phyloP scores from a whole-genome alignment of 225 moss, liverwort and hornwort species.

The Pleurozium schreberi region DNA sequence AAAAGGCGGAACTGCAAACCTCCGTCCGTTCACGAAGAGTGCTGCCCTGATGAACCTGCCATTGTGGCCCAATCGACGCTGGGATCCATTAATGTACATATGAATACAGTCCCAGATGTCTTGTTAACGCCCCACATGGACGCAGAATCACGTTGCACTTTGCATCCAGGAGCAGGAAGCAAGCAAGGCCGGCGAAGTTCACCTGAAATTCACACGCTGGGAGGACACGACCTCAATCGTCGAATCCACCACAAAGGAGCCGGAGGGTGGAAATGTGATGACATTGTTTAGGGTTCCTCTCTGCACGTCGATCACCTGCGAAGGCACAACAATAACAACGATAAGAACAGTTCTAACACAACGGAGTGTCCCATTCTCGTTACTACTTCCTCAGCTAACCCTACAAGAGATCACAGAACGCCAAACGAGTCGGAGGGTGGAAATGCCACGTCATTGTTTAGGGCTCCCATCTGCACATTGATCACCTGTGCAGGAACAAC shows the following conservation, averaged over 20 bases:
- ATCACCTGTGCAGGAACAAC: not conserved
- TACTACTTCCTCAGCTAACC: not conserved
- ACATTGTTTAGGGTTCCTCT: constrained; percentile 60
- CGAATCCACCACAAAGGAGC: constrained; percentile 67
- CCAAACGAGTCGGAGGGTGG: not conserved
- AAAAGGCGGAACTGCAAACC: constrained; percentile 63
- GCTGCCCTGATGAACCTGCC: constrained; percentile 59
- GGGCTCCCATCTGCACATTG: not conserved
- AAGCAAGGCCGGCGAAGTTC: not conserved
- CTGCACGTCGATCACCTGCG: constrained; percentile 71
- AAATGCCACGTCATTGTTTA: not conserved
- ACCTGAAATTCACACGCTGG: constrained; percentile 80
- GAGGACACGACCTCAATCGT: constrained; percentile 57
- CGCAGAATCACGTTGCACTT: not conserved
- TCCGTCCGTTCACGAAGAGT: constrained; percentile 43
- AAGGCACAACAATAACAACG: not conserved
- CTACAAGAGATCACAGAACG: not conserved
- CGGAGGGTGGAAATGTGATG: constrained; percentile 80
- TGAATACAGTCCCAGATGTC: not conserved
- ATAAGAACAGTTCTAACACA: not conserved
- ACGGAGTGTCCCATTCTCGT: not conserved
- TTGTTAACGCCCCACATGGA: not conserved
- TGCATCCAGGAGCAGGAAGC: not conserved
- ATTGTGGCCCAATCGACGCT: not conserved
- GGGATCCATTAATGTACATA: not conserved